Evolutionary conservation across 441 rosid genomes (phyloP).

Genomic region (Pelargonium myrrhifolium): DNA sequence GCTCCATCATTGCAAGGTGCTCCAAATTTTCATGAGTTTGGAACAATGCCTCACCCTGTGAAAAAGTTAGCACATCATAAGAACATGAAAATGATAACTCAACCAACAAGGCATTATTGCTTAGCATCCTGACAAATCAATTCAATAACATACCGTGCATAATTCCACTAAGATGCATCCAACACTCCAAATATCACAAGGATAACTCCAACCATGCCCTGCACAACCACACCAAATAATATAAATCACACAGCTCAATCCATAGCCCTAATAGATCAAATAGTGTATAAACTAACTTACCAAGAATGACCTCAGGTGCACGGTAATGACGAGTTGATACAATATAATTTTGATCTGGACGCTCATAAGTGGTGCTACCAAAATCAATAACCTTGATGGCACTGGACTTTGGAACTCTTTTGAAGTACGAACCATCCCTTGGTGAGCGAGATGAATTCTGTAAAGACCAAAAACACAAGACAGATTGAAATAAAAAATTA

Average conservation of each 20-base stretch:
- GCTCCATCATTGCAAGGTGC: slow-evolving; percentile 91
- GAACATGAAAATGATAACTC: not conserved
- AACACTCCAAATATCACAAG: slow-evolving; percentile 82
- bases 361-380: slow-evolving; percentile 1
- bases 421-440: slow-evolving; percentile 72
- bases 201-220: slow-evolving; percentile 90
- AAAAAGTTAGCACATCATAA: not conserved
- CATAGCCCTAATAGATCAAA: not conserved
- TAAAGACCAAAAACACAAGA: slow-evolving; percentile 52
- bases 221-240: not conserved
- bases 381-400: slow-evolving; percentile 4
- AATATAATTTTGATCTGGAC: slow-evolving; percentile 25
- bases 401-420: slow-evolving; percentile 84
- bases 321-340: slow-evolving; percentile 84
- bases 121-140: not conserved
- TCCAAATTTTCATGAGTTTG: slow-evolving; percentile 88
- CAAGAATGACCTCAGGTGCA: slow-evolving; percentile 86
- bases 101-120: not conserved
- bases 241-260: not conserved
- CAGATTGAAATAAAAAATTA: not conserved
- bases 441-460: slow-evolving; percentile 60
- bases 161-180: slow-evolving; percentile 77
- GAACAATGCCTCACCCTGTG: slow-evolving; percentile 81
- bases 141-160: slow-evolving; percentile 53
- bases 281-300: slow-evolving; percentile 23